Evolutionary conservation across 345 rosid species (phyloP).

Genomic region (Sapria himalayana): DNA sequence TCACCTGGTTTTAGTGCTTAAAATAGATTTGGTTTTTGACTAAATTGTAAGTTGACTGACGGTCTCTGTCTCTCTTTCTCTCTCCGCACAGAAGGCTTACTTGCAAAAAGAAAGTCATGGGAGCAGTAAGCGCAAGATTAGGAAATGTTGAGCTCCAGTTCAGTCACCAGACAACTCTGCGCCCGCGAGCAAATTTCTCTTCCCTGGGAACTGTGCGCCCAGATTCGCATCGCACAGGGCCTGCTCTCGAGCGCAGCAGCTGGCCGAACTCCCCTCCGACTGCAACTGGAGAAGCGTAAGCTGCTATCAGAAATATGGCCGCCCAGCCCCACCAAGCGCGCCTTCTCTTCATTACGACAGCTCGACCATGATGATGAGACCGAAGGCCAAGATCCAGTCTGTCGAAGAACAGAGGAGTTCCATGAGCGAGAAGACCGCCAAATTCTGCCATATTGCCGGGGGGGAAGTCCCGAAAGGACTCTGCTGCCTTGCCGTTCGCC

Average conservation of each 20-base stretch:
- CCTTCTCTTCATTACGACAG: slow-evolving; percentile 71
- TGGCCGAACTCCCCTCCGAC: slow-evolving; percentile 52
- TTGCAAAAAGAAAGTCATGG: slow-evolving; percentile 30
- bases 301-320: slow-evolving; percentile 71
- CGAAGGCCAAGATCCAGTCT: slow-evolving; percentile 61
- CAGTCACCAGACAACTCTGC: slow-evolving; percentile 61
- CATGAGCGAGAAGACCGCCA: slow-evolving; percentile 56
- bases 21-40: neutral
- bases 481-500: slow-evolving; percentile 66
- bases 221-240: slow-evolving; percentile 66
- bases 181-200: slow-evolving; percentile 86
- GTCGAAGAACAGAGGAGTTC: slow-evolving; percentile 64
- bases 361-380: slow-evolving; percentile 83
- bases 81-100: slow-evolving; percentile 23
- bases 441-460: slow-evolving; percentile 89
- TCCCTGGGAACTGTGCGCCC: slow-evolving; percentile 94
- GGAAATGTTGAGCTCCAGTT: slow-evolving; percentile 58
- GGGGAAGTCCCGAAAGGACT: slow-evolving; percentile 90
- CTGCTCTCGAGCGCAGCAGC: slow-evolving; percentile 63
- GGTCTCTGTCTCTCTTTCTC: no score
- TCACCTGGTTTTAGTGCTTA: neutral
- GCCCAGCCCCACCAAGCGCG: slow-evolving; percentile 68
- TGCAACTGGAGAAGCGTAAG: slow-evolving; percentile 44
- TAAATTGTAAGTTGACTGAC: no score
- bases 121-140: slow-evolving; percentile 59